phyloP scores from a whole-genome alignment of 176 grass and related monocot species.

The Puccinellia tenuiflora region DNA sequence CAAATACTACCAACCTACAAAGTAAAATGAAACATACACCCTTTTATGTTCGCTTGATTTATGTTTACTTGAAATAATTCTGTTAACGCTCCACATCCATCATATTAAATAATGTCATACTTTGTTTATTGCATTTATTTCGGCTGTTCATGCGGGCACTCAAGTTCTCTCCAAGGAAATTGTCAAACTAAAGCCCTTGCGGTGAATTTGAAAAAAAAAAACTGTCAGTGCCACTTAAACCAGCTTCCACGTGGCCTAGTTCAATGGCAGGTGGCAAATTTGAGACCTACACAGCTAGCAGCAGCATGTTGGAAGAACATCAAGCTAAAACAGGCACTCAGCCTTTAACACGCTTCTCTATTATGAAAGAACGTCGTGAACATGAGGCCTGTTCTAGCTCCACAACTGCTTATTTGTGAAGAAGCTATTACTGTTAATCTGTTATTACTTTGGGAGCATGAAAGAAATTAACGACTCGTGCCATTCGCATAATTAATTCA shows the following conservation, averaged over 20 bases:
- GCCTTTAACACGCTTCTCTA: background rate
- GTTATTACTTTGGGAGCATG: background rate
- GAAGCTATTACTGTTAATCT: background rate
- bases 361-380: background rate
- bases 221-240: background rate
- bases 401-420: constrained; percentile 1
- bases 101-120: background rate
- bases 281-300: background rate
- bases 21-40: background rate
- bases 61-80: constrained; percentile 1
- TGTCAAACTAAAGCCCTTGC: background rate
- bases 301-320: constrained; percentile 2
- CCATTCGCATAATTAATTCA: background rate
- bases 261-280: background rate
- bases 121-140: background rate
- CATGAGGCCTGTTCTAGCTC: too few relatives aligned
- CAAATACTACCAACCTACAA: background rate
- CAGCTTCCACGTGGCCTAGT: background rate
- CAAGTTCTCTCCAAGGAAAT: background rate
- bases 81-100: background rate
- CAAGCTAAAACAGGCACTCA: background rate
- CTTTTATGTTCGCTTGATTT: constrained; percentile 8
- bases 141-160: background rate
- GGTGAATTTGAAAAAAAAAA: background rate
- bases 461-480: background rate